These are phyloP conservation scores for Lipomyces starkeyi DNA, from an alignment of 805 yeast species.

Conservation along the genomic window DNA sequence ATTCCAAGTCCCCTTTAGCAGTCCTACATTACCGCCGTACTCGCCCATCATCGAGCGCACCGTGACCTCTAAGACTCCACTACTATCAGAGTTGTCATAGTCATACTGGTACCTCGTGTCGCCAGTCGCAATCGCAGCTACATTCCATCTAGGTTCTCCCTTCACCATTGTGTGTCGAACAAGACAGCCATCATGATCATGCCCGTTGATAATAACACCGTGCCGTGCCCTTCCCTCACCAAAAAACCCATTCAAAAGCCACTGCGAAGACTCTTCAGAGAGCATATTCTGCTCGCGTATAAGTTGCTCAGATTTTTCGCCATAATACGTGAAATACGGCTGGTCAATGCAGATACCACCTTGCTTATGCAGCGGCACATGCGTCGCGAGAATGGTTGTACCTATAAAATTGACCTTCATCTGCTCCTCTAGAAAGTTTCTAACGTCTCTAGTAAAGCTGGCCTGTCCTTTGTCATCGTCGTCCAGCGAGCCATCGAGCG, in stretches of 20 bases:
- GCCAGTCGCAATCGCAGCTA: slow-evolving; percentile 17
- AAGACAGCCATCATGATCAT: slow-evolving; percentile 95
- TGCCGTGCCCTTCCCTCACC: slow-evolving; percentile 56
- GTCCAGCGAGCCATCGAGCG: slow-evolving; percentile 88
- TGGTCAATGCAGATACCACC: slow-evolving; percentile 89
- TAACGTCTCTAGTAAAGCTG: slow-evolving; percentile 68
- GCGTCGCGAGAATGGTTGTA: slow-evolving; percentile 81
- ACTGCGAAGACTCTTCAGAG: slow-evolving; percentile 66
- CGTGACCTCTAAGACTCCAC: slow-evolving; percentile 53
- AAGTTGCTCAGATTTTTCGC: slow-evolving; percentile 59
- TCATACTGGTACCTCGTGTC: slow-evolving; percentile 1
- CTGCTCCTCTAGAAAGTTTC: slow-evolving; percentile 73
- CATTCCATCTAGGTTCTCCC: slow-evolving; percentile 17
- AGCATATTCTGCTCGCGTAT: slow-evolving; percentile 84
- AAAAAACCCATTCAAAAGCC: slow-evolving; percentile 74
- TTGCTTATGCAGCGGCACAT: slow-evolving; percentile 84
- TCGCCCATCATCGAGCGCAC: slow-evolving; percentile 98
- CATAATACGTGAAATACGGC: slow-evolving; percentile 69
- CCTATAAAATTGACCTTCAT: slow-evolving; percentile 58
- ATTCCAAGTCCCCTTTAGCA: slow-evolving; percentile 75
- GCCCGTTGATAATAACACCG: slow-evolving; percentile 90
- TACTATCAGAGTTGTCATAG: slow-evolving; percentile 11
- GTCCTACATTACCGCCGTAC: slow-evolving; percentile 85
- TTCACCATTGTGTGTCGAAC: slow-evolving; percentile 36
- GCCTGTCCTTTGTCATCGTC: slow-evolving; percentile 53